Conservation (phyloP, 2,329 filamentous ascomycete species). For the Penicillium sp. region DNA sequence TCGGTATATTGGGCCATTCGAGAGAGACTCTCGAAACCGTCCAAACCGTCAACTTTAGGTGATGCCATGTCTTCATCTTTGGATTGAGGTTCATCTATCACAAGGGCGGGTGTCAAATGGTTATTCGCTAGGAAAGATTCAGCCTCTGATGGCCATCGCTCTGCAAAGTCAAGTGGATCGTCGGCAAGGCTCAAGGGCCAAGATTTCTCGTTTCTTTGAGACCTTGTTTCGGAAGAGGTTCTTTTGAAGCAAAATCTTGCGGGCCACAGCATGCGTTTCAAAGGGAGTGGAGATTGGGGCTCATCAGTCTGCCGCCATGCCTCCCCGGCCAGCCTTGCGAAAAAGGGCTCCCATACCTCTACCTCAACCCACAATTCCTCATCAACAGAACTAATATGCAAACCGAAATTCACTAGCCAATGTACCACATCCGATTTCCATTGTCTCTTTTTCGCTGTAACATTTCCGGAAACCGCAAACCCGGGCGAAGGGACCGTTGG, state of each 20-base stretch:
- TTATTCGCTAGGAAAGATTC: conserved; percentile 21
- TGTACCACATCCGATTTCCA: conserved; percentile 40
- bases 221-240: conserved; percentile 16
- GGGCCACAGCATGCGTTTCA: conserved; percentile 48
- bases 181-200: conserved; percentile 18
- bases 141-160: conserved; percentile 39
- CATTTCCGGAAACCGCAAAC: conserved; percentile 13
- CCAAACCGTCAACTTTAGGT: conserved; percentile 25
- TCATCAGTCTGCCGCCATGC: conserved; percentile 28
- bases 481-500: conserved; percentile 22
- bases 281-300: conserved; percentile 28
- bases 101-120: conserved; percentile 15
- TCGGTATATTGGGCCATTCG: conserved; percentile 41
- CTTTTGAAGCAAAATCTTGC: conserved; percentile 44
- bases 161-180: conserved; percentile 46
- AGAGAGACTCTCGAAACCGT: conserved; percentile 40
- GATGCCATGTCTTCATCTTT: conserved; percentile 28
- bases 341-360: conserved; percentile 43
- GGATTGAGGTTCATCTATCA: conserved; percentile 21
- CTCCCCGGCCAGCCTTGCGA: conserved; percentile 37
- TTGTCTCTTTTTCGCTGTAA: conserved; percentile 22
- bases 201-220: conserved; percentile 6
- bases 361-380: conserved; percentile 43
- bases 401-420: conserved; percentile 40
- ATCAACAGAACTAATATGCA: conserved; percentile 30